Evolutionary conservation across 306 rosid species (phyloP), one percentile per base, ranked within the genome.

Genomic region (Lathyrus aphaca): DNA sequence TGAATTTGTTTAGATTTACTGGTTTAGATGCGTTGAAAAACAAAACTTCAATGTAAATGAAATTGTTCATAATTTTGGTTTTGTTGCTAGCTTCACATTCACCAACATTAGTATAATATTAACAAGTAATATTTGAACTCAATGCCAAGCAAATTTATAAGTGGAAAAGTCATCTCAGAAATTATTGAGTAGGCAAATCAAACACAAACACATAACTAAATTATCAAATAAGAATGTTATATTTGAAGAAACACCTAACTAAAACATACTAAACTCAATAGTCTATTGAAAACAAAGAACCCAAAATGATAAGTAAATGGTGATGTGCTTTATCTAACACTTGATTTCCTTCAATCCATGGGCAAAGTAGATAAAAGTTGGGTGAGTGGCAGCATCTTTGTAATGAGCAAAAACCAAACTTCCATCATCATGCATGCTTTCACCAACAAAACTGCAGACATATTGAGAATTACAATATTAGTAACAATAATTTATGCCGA

Each of bases 341-440:
- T 94, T 94, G 85, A 94, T 67, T 79, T 94, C 99, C 95, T 84
- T 94, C 87, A 91, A 84, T 6, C 90, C 97, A 35, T 74, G 69
- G 9, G 81, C 86, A 54, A 94, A 66, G 83, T 91, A 91, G 68
- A 94, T 60, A 57, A 94, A 94, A 35, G 97, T 94, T 39, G 99
- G 97, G 79, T 94, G 89, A 2, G 97, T 68, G 1, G 92, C 95
- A 38, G 97, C 99, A 4, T 94, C 97, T 84, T 83, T 91, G 84
- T 94, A 94, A 85, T 91, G 87, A 5, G 99, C 99, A 53, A 88
- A 88, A n/a, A 94, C 99, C 30, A 91, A 19, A 27, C 72, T 7
- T 0, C 81, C 81, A 77, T 94, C 97, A 60, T 94, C 99, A 4
- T 75, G 82, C 96, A 94, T 94, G 54, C 99, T 87, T 83, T 94